A percentile compares a stretch with the other conserved stretches of the same genome.
These are phyloP conservation scores for Conticribra guillardii DNA, from an alignment of 108 stramenopile species.

Conservation along the genomic window DNA sequence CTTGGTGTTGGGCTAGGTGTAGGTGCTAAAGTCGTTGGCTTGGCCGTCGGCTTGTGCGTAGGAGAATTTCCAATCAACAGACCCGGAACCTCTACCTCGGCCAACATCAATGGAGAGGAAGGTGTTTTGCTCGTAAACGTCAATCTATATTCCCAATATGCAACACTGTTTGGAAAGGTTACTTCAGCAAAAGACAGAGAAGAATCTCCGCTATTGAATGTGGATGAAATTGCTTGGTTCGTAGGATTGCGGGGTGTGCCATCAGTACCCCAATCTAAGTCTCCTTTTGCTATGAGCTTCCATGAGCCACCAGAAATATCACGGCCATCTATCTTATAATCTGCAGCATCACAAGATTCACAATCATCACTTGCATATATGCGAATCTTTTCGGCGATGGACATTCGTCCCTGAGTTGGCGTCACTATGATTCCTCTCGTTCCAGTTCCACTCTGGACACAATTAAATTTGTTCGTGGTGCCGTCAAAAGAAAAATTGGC, in stretches of 20 bases:
- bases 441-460: neutral
- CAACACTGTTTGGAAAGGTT: neutral
- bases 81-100: neutral
- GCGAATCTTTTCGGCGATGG: neutral
- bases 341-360: neutral
- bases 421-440: neutral
- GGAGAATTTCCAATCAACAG: neutral
- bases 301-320: neutral
- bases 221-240: neutral
- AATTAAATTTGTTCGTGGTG: neutral
- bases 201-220: neutral
- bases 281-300: neutral
- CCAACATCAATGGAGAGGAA: neutral
- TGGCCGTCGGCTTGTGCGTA: too few species aligned
- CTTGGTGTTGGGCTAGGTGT: neutral
- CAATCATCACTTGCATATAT: neutral
- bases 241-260: neutral
- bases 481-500: neutral
- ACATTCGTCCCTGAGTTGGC: neutral
- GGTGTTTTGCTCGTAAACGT: neutral
- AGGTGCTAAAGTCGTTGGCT: too few species aligned
- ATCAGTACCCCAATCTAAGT: neutral
- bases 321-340: neutral
- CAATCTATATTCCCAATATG: neutral
- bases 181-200: neutral